Evolutionary conservation across 495 filamentous ascomycete genomes (phyloP), one percentile per base, ranked within the genome.

Genomic region (Penicillium psychrofluorescens): DNA sequence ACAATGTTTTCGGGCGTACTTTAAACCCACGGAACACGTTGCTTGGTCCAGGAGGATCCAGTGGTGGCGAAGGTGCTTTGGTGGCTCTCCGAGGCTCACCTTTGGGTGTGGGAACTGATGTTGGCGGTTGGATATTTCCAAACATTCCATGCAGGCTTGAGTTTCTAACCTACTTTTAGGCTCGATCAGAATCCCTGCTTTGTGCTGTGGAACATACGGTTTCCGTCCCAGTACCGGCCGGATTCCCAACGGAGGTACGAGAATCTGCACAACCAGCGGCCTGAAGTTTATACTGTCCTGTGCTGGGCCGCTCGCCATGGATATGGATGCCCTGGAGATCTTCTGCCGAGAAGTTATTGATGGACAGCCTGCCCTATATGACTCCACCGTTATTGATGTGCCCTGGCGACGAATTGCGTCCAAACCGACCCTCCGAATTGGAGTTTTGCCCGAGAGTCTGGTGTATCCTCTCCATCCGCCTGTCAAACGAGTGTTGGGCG

Each of bases 141-240:
- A 1, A 1, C 14, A 14, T 36, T 15, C 7, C 15, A 12, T 11
- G 6, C 35, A 7, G 68, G 62, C n/a, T 59, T 76, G 4, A 44
- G 70, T 11, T 70, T 72, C 49, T 48, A 45, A 45, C 40, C 8
- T 16, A 10, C 12, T 15, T 31, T 29, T 35, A 54, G 51, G 80
- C 4, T 76, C 70, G 32, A 74, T 84, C 30, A 63, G 81, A 7
- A 79, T 84, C 14, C 83, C 82, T 2, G 79, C 83, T 7, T 72
- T 71, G 14, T 80, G 78, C 45, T 75, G 75, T 50, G 79, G 75
- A 13, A 50, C 82, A 1, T 86, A 75, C 53, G 76, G 77, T 2
- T 55, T 71, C 41, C 44, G 53, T 41, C 67, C 67, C 2, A 54
- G 51, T n/a, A 4, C 22, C 22, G 6, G 22, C 22, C 22, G 80